These are phyloP conservation scores for Sporothrix brasiliensis DNA, from an alignment of 2,329 filamentous ascomycete species.

Conservation along the genomic window DNA sequence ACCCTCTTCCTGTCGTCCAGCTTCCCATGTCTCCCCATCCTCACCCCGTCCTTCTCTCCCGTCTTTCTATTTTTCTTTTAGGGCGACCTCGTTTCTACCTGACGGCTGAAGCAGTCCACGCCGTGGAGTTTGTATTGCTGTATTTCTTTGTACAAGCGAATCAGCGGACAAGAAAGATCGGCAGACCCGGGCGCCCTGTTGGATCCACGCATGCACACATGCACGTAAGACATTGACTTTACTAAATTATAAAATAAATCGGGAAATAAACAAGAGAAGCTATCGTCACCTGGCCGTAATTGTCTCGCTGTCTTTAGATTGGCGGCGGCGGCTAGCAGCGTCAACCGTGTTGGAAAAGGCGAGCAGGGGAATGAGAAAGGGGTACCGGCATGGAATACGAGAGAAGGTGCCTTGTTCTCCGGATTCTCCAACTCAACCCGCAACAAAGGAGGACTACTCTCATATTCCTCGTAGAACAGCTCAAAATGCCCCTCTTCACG, in stretches of 20 bases:
- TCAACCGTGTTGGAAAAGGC: neutral
- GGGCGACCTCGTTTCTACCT: neutral
- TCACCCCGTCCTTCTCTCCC: neutral
- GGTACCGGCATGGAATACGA: constrained; percentile 13
- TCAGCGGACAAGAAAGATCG: neutral
- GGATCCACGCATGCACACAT: constrained; percentile 20
- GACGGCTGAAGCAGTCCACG: neutral
- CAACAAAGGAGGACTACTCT: neutral
- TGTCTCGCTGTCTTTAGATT: neutral
- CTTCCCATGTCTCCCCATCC: neutral
- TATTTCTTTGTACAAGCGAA: neutral
- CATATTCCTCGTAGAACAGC: neutral
- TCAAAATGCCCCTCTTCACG: neutral
- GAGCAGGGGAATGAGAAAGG: neutral
- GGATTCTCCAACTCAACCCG: neutral
- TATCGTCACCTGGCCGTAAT: constrained; percentile 1
- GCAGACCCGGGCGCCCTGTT: constrained; percentile 2
- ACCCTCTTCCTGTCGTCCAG: neutral
- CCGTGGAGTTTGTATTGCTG: neutral
- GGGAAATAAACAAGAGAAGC: constrained; percentile 8
- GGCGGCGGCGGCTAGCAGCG: neutral
- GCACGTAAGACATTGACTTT: neutral
- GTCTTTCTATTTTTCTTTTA: neutral
- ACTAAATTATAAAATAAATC: too few relatives aligned
- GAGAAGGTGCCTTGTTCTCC: neutral